phyloP scores from a whole-genome alignment of 345 rosid species.

The Lumnitzera littorea region DNA sequence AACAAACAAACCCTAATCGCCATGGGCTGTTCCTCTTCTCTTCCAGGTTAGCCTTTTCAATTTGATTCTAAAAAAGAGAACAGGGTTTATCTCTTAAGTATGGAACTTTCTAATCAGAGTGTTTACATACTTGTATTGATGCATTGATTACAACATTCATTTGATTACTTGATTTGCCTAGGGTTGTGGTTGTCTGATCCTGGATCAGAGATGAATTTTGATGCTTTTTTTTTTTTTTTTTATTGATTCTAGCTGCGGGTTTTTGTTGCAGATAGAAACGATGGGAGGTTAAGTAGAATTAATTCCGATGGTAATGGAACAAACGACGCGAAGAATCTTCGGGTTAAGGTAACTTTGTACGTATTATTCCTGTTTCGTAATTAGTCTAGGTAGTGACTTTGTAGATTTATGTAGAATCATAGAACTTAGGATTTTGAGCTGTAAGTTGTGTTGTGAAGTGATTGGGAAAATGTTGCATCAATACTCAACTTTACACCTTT shows the following conservation, averaged over 20 bases:
- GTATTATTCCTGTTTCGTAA: not conserved
- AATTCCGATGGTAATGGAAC: constrained; percentile 40
- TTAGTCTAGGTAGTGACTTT: too few relatives aligned
- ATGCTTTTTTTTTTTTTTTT: not conserved
- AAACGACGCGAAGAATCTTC: constrained; percentile 66
- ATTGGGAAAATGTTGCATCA: too few relatives aligned
- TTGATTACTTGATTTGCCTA: too few relatives aligned
- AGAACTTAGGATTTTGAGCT: too few relatives aligned
- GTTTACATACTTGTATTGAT: too few relatives aligned
- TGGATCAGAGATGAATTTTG: constrained; percentile 5
- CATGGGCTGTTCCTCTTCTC: constrained; percentile 93
- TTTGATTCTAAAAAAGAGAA: not conserved
- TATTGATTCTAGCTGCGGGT: not conserved
- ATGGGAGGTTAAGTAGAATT: constrained; percentile 55
- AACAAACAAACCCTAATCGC: not conserved
- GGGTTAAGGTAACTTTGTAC: constrained; percentile 56
- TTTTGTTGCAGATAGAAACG: constrained; percentile 45
- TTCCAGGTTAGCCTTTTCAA: constrained; percentile 47
- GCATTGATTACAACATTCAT: too few relatives aligned
- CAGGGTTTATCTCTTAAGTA: not conserved
- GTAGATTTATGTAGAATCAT: too few relatives aligned
- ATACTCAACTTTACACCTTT: too few relatives aligned
- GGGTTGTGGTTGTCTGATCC: not conserved
- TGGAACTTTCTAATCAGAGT: too few relatives aligned
- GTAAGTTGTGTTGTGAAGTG: too few relatives aligned